Base-by-base conservation (phyloP, 345 rosid genomes). In the Cardamine resedifolia region DNA sequence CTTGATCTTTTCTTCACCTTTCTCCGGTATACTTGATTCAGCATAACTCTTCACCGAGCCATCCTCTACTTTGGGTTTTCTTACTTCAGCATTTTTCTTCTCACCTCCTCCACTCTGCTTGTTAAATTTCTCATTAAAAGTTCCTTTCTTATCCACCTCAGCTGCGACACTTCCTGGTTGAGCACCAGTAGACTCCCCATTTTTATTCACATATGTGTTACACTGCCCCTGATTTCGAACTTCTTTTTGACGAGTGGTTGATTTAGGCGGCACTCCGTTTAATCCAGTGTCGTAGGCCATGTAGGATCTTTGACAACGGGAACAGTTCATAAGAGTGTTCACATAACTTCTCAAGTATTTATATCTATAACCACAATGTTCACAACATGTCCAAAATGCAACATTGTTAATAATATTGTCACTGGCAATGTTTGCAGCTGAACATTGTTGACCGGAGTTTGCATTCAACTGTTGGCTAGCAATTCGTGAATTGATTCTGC, bases 381-480 rank as follows among this genome's bases (percentile, higher is more conserved):
- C 61, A 71, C 98, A 94, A 70, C 66, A 36, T 6, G 98, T 85
- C 95, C 86, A 87, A 78, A 89, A 94, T 11, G 90, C 57, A 66
- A 19, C 27, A 48, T 11, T 55, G 44, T 38, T 36, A 5, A 19
- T 16, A 8, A 1, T 30, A 48, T 23, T 44, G 20, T 30, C 49
- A 36, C 41, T 20, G 23, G 28, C 63, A 38, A 45, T 76, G 56
- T 31, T 72, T 30, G 68, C 63, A 56, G 71, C 49, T 31, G 47
- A 82, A 16, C 68, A 2, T 26, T 75, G 87, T 62, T 39, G 77
- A 69, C 48, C 58, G 2, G 80, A 43, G 48, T 69, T 81, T 72
- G 36, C 68, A 58, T 76, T 78, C 30, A 79, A 55, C 66, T 77
- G 82, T 23, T 53, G 75, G 27, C 72, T 63, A 77, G 78, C 56